A percentile compares a stretch with the other conserved stretches of the same genome.
Conservation (phyloP, 805 yeast genomes). For the Tetrapisispora nanseiensis region DNA sequence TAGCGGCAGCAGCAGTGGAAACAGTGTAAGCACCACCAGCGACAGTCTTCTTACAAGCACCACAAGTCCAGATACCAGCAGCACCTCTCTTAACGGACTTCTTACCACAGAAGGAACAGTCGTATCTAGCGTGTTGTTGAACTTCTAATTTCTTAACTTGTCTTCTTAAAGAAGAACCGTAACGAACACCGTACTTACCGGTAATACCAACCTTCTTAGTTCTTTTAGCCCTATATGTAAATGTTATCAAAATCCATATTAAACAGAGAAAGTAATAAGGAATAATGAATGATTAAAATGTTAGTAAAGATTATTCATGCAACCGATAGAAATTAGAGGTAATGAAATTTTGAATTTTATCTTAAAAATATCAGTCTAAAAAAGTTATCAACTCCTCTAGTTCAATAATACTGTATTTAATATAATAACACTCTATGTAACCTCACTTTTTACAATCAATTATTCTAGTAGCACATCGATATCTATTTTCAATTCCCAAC, state of each 20-base stretch:
- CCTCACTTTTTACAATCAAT: too few relatives aligned
- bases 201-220: conserved; percentile 99
- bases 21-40: conserved; percentile 99
- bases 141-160: conserved; percentile 98
- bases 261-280: too few relatives aligned
- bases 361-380: too few relatives aligned
- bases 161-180: conserved; percentile 99
- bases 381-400: too few relatives aligned
- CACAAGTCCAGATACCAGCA: conserved; percentile 98
- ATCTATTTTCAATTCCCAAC: too few relatives aligned
- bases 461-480: too few relatives aligned
- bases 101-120: conserved; percentile 99
- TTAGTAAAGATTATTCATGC: neutral
- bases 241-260: too few relatives aligned
- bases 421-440: too few relatives aligned
- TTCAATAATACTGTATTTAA: too few relatives aligned
- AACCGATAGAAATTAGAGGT: too few relatives aligned
- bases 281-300: too few relatives aligned
- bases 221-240: conserved; percentile 84
- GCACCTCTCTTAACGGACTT: conserved; percentile 95
- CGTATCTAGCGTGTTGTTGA: conserved; percentile 98
- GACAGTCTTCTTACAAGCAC: conserved; percentile 88
- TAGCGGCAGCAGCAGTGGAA: conserved; percentile 99
- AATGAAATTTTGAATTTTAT: too few relatives aligned
- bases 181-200: conserved; percentile 99